These are phyloP conservation scores for Arthrinium puccinioides DNA, from an alignment of 2,329 filamentous ascomycete genomes.

Conservation along the genomic window DNA sequence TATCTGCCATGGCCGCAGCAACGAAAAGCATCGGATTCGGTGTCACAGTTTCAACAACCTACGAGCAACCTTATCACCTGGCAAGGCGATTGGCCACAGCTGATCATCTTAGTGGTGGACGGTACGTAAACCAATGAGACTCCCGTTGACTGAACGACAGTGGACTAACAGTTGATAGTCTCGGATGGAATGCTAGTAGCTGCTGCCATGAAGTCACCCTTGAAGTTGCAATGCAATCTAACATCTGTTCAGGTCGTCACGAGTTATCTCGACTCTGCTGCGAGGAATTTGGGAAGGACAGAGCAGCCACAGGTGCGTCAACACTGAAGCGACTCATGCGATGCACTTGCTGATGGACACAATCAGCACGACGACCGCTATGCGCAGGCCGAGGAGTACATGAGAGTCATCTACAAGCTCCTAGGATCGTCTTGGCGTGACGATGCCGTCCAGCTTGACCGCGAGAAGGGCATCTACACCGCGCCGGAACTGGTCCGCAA, in stretches of 20 bases:
- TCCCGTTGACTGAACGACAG: no score
- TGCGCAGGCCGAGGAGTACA: constrained; percentile 55
- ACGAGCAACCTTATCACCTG: constrained; percentile 64
- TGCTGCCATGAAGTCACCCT: accelerated
- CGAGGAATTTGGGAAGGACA: constrained; percentile 53
- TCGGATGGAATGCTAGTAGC: constrained; percentile 46
- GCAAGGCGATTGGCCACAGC: constrained; percentile 58
- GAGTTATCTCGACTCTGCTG: constrained; percentile 63
- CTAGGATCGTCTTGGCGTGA: constrained; percentile 61
- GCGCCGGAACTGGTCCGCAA: constrained; percentile 45
- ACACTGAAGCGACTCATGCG: constrained; percentile 39
- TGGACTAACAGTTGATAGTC: constrained; percentile 18
- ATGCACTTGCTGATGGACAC: not conserved
- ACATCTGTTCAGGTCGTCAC: constrained; percentile 53
- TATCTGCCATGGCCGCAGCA: constrained; percentile 63
- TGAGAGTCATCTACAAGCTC: constrained; percentile 59
- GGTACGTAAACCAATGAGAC: constrained; percentile 25
- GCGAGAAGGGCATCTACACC: constrained; percentile 50
- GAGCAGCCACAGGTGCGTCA: constrained; percentile 38
- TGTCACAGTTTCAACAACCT: constrained; percentile 63
- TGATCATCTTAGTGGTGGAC: constrained; percentile 59
- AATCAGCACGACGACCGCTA: constrained; percentile 58
- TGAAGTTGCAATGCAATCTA: constrained; percentile 13
- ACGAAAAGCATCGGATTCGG: constrained; percentile 64
- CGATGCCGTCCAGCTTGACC: constrained; percentile 56